Percentiles rank a stretch among this genome's conserved stretches.
Evolutionary conservation across 179 eudicot species (phyloP).

Genomic region (Heliamphora ciliata): DNA sequence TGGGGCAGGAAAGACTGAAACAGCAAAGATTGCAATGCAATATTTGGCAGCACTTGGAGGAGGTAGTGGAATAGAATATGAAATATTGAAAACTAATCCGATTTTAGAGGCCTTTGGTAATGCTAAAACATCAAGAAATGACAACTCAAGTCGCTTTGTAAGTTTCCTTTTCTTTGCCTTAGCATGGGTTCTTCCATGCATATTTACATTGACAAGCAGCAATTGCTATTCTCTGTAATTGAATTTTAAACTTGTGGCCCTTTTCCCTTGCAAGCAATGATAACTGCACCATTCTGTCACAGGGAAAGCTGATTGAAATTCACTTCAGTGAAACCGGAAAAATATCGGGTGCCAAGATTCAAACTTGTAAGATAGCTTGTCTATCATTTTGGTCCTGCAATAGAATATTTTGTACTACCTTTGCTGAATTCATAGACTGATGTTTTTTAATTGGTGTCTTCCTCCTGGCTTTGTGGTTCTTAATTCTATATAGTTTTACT

Average conservation of each 20-base stretch:
- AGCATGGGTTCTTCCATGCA: conserved; percentile 12
- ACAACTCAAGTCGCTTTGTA: conserved; percentile 98
- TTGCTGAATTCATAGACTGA: conserved; percentile 14
- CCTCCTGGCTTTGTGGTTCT: conserved; percentile 3
- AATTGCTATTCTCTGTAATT: neutral
- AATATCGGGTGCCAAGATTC: conserved; percentile 92
- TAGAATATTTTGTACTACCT: conserved; percentile 2
- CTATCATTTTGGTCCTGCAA: conserved; percentile 15
- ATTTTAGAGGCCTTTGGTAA: conserved; percentile 98
- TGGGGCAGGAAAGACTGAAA: conserved; percentile 98
- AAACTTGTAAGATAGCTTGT: conserved; percentile 68
- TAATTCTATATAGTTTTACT: conserved; percentile 54
- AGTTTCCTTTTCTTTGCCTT: conserved; percentile 29
- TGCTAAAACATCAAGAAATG: conserved; percentile 87
- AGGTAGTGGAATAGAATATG: conserved; percentile 93
- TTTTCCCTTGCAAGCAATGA: conserved; percentile 6
- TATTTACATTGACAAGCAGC: neutral
- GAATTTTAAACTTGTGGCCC: neutral
- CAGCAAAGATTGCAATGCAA: conserved; percentile 99
- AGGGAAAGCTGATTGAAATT: conserved; percentile 99
- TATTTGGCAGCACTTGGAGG: conserved; percentile 99
- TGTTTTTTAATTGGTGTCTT: neutral
- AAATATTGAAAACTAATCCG: conserved; percentile 87
- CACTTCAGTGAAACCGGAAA: conserved; percentile 98
- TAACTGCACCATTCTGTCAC: conserved; percentile 25